Base-by-base conservation (phyloP, 257 asterid species). In the Solanum pinnatisectum region DNA sequence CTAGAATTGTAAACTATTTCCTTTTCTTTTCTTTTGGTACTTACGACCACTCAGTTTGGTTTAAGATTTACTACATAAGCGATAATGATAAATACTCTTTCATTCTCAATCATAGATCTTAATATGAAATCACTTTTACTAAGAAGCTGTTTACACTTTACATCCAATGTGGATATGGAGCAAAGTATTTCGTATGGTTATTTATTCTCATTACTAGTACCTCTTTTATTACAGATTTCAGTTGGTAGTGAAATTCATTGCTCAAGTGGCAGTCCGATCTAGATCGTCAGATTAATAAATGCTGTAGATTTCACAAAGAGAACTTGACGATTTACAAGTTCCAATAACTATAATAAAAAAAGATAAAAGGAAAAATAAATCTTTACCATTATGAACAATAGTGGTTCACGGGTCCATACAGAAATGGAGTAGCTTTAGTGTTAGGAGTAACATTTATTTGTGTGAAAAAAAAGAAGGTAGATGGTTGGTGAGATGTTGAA, bases 401-500 rank as follows among this genome's bases (percentile, higher is more conserved):
- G 92, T 87, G 49, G 92, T 91, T 92, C 92, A 91, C 90, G 94
- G 92, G 93, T 87, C 73, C 22, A 35, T 42, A 30, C 14, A 40
- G 13, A 68, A 63, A 63, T 30, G 81, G 36, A 52, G 71, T 32
- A 32, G 44, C 22, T 23, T 25, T 14, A 78, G 16, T 33, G 8
- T 68, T 20, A 6, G 84, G 37, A 30, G 77, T 32, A 32, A 8
- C 44, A 84, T 27, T 84, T 35, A 84, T 76, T 46, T 87, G 23
- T 25, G 81, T 30, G 2, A 10, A 1, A 32, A 15, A 70, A 12
- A 7, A 56, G 2, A 7, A 18, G 37, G 5, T 27, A 2, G 85
- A 3, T 20, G 84, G 88, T 83, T 76, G 89, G 87, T 88, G 74
- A 86, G 85, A 83, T 88, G 59, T 79, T 2, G 1, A 60, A 25